A percentile compares a stretch with the other conserved stretches of the same genome.
These are phyloP conservation scores for Angomonas deanei DNA, from an alignment of 208 protist genomes.

Conservation along the genomic window DNA sequence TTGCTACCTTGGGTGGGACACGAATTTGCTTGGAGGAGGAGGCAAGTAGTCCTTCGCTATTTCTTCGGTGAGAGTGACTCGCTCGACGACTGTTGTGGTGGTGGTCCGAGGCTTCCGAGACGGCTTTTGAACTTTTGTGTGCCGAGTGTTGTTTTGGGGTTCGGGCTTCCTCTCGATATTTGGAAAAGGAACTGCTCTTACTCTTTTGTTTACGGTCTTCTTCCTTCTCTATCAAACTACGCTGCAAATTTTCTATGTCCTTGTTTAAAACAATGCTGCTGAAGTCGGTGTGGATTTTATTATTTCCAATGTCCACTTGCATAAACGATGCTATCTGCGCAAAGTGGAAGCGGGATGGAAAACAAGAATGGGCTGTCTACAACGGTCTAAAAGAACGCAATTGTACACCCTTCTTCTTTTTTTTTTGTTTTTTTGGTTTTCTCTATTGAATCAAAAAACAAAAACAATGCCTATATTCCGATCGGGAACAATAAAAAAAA, in stretches of 20 bases:
- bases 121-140: no score
- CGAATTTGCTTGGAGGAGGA: no score
- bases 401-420: background rate
- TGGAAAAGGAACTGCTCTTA: background rate
- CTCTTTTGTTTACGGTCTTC: background rate
- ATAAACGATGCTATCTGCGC: conserved; percentile 11
- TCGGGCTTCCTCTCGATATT: background rate
- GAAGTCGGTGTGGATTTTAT: conserved; percentile 32
- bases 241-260: conserved; percentile 15
- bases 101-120: no score
- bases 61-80: no score
- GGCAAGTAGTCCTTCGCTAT: no score
- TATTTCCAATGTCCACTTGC: conserved; percentile 54
- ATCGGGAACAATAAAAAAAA: no score
- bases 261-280: conserved; percentile 25
- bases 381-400: background rate
- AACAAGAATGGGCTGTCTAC: conserved; percentile 3
- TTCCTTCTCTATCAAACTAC: background rate
- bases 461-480: no score
- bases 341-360: conserved; percentile 3
- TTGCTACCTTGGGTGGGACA: no score
- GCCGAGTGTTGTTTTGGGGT: no score
- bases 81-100: no score
- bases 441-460: background rate
- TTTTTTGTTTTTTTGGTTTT: background rate